Percentiles rank a stretch among this genome's conserved stretches.
Conservation (phyloP, 495 filamentous ascomycete species). For the Penicillium tannophilum region DNA sequence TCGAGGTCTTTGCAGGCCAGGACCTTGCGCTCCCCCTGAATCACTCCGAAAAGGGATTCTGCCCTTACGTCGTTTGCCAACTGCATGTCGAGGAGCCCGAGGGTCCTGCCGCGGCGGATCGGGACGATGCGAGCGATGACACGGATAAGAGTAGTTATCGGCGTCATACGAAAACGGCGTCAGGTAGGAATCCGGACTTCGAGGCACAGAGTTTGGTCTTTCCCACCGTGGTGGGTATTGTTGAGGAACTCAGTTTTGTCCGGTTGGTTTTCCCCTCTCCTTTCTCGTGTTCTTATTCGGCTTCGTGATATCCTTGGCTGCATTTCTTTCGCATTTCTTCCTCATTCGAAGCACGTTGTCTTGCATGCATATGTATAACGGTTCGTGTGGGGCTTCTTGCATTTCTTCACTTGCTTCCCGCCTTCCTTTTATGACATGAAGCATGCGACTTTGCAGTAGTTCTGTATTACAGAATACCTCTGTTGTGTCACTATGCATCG, state of each 20-base stretch:
- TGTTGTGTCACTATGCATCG: not conserved
- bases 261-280: conserved; percentile 51
- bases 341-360: not conserved
- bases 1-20: conserved; percentile 57
- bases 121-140: conserved; percentile 45
- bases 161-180: conserved; percentile 60
- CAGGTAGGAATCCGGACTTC: conserved; percentile 72
- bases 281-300: conserved; percentile 9
- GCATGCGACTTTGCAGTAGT: not conserved
- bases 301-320: not conserved
- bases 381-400: not conserved
- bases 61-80: conserved; percentile 79
- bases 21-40: conserved; percentile 52
- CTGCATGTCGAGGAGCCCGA: conserved; percentile 71
- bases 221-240: conserved; percentile 60
- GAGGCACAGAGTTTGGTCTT: conserved; percentile 64
- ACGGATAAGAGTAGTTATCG: conserved; percentile 66
- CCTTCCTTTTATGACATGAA: not conserved
- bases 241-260: conserved; percentile 79
- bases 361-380: not conserved
- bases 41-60: conserved; percentile 61
- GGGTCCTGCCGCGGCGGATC: conserved; percentile 17
- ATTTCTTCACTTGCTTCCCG: not conserved
- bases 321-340: not conserved
- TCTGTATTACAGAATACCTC: not conserved